Percentiles rank a stretch among this genome's conserved stretches.
Conservation (phyloP, 1,284 basidiomycete genomes). For the Stereum hirsutum region DNA sequence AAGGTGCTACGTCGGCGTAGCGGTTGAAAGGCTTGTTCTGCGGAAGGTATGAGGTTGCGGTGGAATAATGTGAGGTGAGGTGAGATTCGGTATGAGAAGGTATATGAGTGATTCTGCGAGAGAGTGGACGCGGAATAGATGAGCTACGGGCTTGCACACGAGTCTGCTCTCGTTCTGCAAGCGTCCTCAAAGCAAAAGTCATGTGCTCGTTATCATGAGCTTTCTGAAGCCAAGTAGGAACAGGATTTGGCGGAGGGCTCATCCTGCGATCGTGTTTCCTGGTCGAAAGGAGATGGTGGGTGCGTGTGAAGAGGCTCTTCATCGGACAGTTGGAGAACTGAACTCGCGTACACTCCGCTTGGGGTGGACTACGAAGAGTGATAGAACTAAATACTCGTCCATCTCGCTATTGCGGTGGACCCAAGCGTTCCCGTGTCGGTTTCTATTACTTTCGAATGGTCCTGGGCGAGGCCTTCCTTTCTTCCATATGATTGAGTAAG, state of each 20-base stretch:
- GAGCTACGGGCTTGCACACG: too few species aligned
- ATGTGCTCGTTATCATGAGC: conserved; percentile 26
- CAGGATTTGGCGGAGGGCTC: conserved; percentile 2
- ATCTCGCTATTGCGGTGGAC: too few species aligned
- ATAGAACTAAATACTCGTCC: too few species aligned
- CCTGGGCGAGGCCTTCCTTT: too few species aligned
- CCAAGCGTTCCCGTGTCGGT: too few species aligned
- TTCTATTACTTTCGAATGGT: too few species aligned
- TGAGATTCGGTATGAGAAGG: conserved; percentile 14
- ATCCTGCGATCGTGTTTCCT: too few species aligned
- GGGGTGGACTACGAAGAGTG: too few species aligned
- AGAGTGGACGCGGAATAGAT: too few species aligned
- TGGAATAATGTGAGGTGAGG: conserved; percentile 41
- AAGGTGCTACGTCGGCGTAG: conserved; percentile 67
- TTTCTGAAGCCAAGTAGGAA: conserved; percentile 20
- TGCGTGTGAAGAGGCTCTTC: not conserved
- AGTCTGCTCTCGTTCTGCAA: conserved; percentile 32
- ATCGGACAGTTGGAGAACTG: not conserved
- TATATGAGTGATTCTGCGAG: conserved; percentile 24
- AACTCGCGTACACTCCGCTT: not conserved
- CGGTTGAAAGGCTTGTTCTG: conserved; percentile 48
- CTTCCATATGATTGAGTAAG: too few species aligned
- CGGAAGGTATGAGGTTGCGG: conserved; percentile 34
- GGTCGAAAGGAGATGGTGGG: not conserved
- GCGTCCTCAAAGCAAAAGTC: conserved; percentile 21